phyloP scores from a whole-genome alignment of 2,329 filamentous ascomycete genomes.

The Cercospora citrullina region DNA sequence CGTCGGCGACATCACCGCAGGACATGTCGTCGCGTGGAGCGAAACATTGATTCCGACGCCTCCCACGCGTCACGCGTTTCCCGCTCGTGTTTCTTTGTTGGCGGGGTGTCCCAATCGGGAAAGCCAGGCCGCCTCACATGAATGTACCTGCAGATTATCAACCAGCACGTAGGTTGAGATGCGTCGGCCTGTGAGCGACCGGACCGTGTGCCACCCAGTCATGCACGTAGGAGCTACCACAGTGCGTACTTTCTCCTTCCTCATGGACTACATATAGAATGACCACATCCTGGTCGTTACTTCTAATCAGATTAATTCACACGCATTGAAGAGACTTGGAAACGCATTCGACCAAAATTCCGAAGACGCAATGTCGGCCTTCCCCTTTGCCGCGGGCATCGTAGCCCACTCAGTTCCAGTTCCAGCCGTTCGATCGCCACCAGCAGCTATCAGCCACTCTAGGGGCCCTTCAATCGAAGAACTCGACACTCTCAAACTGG shows the following conservation, averaged over 20 bases:
- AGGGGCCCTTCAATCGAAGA: constrained; percentile 30
- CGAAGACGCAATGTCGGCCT: background rate
- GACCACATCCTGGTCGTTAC: background rate
- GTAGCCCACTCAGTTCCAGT: background rate
- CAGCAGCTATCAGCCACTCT: constrained; percentile 12
- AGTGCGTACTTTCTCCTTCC: background rate
- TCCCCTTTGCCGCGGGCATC: background rate
- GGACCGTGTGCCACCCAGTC: background rate
- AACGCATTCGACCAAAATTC: background rate
- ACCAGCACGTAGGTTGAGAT: background rate
- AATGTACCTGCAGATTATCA: background rate
- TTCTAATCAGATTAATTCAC: background rate
- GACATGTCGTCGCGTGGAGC: background rate
- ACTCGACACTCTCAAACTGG: constrained; percentile 32
- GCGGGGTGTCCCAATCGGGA: background rate
- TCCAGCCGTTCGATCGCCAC: background rate
- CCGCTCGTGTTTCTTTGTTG: background rate
- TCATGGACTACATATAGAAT: background rate
- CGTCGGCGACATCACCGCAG: background rate
- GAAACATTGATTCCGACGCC: background rate
- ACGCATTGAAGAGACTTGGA: background rate
- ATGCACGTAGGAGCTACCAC: background rate
- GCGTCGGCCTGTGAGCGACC: background rate
- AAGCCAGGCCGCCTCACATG: constrained; percentile 1
- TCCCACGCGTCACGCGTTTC: background rate